A percentile compares a stretch with the other conserved stretches of the same genome.
Evolutionary conservation across 2,329 filamentous ascomycete species (phyloP).

Genomic region (Passalora sequoiae): DNA sequence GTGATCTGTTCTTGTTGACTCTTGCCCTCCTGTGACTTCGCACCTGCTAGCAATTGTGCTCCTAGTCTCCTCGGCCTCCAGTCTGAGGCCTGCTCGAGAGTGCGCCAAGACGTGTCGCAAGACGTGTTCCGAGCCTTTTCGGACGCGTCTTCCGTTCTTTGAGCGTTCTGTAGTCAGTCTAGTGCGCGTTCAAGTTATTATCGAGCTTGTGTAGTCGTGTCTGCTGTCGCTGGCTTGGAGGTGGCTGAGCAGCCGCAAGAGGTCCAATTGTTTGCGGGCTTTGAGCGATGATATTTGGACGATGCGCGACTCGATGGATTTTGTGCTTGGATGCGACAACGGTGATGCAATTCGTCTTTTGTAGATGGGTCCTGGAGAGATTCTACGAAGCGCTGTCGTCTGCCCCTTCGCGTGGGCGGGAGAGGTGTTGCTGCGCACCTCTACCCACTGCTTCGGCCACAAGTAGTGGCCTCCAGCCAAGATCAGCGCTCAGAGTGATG

Average conservation of each 20-base stretch:
- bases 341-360: slow-evolving; percentile 9
- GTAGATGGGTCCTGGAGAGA: slow-evolving; percentile 4
- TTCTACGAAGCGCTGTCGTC: slow-evolving; percentile 2
- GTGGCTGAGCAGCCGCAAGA: slow-evolving; percentile 17
- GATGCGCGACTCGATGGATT: slow-evolving; percentile 16
- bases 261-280: slow-evolving; percentile 6
- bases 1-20: slow-evolving; percentile 9
- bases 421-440: slow-evolving; percentile 1
- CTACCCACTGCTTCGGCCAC: too few relatives aligned
- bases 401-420: neutral
- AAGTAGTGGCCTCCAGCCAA: too few relatives aligned
- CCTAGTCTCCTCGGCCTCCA: slow-evolving; percentile 6
- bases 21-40: neutral
- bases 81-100: slow-evolving; percentile 7
- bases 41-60: neutral
- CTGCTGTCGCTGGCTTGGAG: slow-evolving; percentile 6
- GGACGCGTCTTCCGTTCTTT: slow-evolving; percentile 15
- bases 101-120: slow-evolving; percentile 14
- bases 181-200: slow-evolving; percentile 2
- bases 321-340: slow-evolving; percentile 15
- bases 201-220: slow-evolving; percentile 15
- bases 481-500: too few relatives aligned
- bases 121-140: slow-evolving; percentile 14
- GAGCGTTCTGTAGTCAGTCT: slow-evolving; percentile 4
- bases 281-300: slow-evolving; percentile 2